phyloP scores from a whole-genome alignment of 495 filamentous ascomycete species.

The Delitschia confertaspora region DNA sequence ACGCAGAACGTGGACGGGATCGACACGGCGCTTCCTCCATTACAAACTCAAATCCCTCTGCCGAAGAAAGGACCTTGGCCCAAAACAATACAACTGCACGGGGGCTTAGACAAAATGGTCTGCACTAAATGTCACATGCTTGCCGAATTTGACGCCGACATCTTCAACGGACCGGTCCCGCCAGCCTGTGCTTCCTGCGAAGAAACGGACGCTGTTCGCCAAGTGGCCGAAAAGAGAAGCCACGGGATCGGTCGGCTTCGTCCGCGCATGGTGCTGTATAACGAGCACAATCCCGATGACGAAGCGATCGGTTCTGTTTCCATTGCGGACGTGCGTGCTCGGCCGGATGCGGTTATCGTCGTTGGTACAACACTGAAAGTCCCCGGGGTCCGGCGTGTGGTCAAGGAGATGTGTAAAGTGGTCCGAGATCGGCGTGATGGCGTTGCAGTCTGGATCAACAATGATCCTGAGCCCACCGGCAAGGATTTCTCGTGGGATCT shows the following conservation, averaged over 20 bases:
- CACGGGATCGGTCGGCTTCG: slow-evolving; percentile 87
- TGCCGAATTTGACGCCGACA: slow-evolving; percentile 60
- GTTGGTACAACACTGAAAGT: slow-evolving; percentile 94
- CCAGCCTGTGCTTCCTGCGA: slow-evolving; percentile 74
- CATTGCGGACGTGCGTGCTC: slow-evolving; percentile 67
- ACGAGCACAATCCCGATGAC: slow-evolving; percentile 92
- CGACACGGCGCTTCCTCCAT: slow-evolving; percentile 72
- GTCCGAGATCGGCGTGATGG: slow-evolving; percentile 74
- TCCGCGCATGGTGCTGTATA: slow-evolving; percentile 92
- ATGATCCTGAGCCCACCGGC: slow-evolving; percentile 67
- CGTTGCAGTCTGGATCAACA: slow-evolving; percentile 91
- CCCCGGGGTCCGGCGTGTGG: slow-evolving; percentile 67
- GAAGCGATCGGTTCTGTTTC: slow-evolving; percentile 91
- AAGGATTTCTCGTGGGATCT: slow-evolving; percentile 90
- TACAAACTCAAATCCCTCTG: slow-evolving; percentile 68
- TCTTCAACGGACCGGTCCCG: slow-evolving; percentile 76
- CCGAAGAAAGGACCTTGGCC: slow-evolving; percentile 82
- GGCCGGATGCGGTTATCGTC: slow-evolving; percentile 86
- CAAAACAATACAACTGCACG: slow-evolving; percentile 84
- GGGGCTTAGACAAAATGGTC: slow-evolving; percentile 89
- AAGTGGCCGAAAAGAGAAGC: slow-evolving; percentile 76
- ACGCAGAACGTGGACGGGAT: slow-evolving; percentile 95
- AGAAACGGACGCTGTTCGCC: slow-evolving; percentile 64
- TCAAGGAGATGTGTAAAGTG: slow-evolving; percentile 77
- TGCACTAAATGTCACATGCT: slow-evolving; percentile 84